Evolutionary conservation across 805 yeast species (phyloP).

Genomic region (Debaryomyces castellii): DNA sequence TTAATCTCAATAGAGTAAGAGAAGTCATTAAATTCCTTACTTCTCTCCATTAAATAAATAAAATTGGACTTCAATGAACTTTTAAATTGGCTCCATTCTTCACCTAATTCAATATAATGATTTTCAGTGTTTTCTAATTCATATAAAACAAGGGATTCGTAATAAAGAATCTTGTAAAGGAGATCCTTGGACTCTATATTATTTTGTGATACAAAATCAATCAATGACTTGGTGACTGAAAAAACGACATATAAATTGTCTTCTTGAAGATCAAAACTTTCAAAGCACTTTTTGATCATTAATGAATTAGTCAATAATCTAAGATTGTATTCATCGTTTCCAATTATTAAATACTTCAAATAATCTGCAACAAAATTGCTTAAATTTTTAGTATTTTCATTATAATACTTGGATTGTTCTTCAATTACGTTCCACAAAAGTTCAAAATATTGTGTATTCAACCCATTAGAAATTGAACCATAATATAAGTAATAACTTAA

Average conservation of each 20-base stretch:
- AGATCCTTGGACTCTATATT: slow-evolving; percentile 7
- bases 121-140: slow-evolving; percentile 41
- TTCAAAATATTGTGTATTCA: slow-evolving; percentile 27
- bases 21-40: not conserved
- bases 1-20: slow-evolving; percentile 3
- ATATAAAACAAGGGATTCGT: slow-evolving; percentile 29
- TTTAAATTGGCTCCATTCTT: slow-evolving; percentile 22
- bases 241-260: slow-evolving; percentile 35
- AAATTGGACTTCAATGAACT: slow-evolving; percentile 15
- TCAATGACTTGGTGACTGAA: slow-evolving; percentile 20
- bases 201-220: slow-evolving; percentile 9
- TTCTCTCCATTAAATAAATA: slow-evolving; percentile 5
- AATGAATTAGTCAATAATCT: slow-evolving; percentile 27
- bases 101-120: slow-evolving; percentile 31
- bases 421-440: slow-evolving; percentile 35
- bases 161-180: slow-evolving; percentile 21
- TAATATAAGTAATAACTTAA: slow-evolving; percentile 27
- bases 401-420: slow-evolving; percentile 28
- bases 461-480: slow-evolving; percentile 19
- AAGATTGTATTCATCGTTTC: slow-evolving; percentile 12
- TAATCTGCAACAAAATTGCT: slow-evolving; percentile 33
- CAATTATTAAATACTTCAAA: slow-evolving; percentile 18
- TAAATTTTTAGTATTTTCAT: slow-evolving; percentile 15
- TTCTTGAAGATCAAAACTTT: slow-evolving; percentile 21
- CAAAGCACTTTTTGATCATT: slow-evolving; percentile 25